Evolutionary conservation across 2,329 filamentous ascomycete species (phyloP).

Genomic region (Diaporthe citri): DNA sequence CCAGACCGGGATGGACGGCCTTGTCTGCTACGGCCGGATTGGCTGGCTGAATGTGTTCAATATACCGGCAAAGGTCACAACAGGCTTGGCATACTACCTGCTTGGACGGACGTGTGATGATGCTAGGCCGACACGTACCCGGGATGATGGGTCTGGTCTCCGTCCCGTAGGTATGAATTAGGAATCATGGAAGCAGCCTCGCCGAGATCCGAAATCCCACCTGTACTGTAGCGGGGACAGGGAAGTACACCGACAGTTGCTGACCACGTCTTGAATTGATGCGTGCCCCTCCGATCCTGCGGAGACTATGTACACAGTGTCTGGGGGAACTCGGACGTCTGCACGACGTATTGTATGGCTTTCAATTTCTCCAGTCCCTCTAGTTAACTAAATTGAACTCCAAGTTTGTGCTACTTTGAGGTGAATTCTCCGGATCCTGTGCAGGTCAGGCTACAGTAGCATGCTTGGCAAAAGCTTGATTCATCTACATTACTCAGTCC

Average conservation of each 20-base stretch:
- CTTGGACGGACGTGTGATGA: background rate
- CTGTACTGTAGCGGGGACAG: background rate
- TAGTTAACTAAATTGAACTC: background rate
- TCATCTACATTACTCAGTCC: background rate
- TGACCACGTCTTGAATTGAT: background rate
- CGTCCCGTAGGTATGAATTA: conserved; percentile 11
- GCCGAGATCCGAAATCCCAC: conserved; percentile 31
- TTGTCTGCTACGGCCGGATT: conserved; percentile 4
- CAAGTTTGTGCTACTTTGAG: background rate
- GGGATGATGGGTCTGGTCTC: background rate
- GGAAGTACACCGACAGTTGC: background rate
- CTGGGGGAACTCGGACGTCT: background rate
- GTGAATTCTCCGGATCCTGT: conserved; percentile 11
- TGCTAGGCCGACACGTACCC: background rate
- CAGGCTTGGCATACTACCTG: background rate
- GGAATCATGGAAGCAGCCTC: conserved; percentile 25
- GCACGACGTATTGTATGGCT: background rate
- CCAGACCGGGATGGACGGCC: conserved; percentile 15
- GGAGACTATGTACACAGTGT: background rate
- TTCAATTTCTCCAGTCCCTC: background rate
- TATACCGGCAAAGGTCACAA: conserved; percentile 30
- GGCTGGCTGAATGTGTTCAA: conserved; percentile 34
- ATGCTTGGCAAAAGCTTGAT: conserved; percentile 30
- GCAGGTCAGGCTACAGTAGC: background rate
- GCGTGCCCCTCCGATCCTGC: background rate